Base-by-base conservation (phyloP, 129 eudicot genomes). In the Calendula officinalis region DNA sequence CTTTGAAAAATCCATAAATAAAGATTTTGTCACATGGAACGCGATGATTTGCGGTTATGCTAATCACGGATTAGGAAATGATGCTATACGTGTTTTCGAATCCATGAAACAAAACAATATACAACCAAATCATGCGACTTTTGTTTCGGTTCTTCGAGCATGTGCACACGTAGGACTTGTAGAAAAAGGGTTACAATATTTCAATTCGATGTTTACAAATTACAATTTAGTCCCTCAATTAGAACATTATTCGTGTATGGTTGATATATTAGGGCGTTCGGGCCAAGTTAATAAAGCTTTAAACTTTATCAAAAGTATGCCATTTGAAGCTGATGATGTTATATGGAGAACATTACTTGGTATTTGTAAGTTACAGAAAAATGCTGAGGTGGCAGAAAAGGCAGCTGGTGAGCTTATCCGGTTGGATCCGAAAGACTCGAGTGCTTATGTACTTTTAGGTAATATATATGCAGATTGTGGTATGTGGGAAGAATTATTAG, bases 331-430 rank as follows among this genome's bases (percentile, higher is more conserved):
- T 5, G 96, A 92, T 73, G 95, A 85, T 75, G 90, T 85, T 27
- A 83, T 88, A 30, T 92, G 99, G 99, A 79, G 99, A 71, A 83
- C 95, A 6, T 72, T 92, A 13, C 91, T 88, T 27, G 83, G 99
- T 43, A 75, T 77, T 3, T 92, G 96, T 76, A 88, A 83, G 81
- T 76, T 92, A 71, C 84, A 81, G 9, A 84, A 86, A 75, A 83
- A 88, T 73, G 89, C 85, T 6, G 95, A 88, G 65, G 87, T 92
- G 65, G 99, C 87, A 39, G 99, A 85, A 64, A 60, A 35, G 40
- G 99, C 96, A 3, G 87, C 96, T 38, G 67, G 62, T 60, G 53
- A 82, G 46, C 90, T 88, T 49, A 50, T 92, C 68, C 66, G 44
- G 68, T 51, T 82, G 67, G 91, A 88, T 48, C 96, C 99, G 62